Conservation (phyloP, 371 early-diverging fungal species). For the Mortierella sp. region DNA sequence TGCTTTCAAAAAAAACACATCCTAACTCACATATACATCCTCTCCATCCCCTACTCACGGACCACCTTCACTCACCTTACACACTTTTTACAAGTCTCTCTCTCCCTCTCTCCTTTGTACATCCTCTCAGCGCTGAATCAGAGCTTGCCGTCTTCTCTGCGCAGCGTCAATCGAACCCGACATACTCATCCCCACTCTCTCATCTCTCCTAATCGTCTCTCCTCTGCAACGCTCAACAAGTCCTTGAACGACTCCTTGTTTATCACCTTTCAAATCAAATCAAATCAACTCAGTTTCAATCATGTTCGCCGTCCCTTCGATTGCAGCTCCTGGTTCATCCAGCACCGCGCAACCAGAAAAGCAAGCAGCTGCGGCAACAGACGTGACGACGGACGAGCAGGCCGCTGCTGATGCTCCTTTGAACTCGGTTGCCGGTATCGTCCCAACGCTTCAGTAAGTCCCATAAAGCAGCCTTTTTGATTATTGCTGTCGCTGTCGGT, state of each 20-base stretch:
- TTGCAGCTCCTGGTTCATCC: slow-evolving; percentile 43
- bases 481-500: slow-evolving; percentile 5
- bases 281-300: slow-evolving; percentile 11
- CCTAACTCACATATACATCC: neutral
- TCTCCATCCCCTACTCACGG: neutral
- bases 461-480: neutral
- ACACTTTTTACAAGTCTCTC: neutral
- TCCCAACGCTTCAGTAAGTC: slow-evolving; percentile 89
- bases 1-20: slow-evolving; percentile 6
- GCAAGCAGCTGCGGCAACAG: slow-evolving; percentile 31
- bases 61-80: neutral
- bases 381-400: slow-evolving; percentile 50
- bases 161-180: neutral
- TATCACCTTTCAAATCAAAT: neutral
- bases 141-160: neutral
- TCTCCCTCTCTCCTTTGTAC: neutral
- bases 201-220: neutral
- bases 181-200: neutral
- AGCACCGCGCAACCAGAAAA: slow-evolving; percentile 32
- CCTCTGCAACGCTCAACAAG: neutral
- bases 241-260: neutral
- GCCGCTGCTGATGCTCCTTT: slow-evolving; percentile 63
- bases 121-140: neutral
- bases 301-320: slow-evolving; percentile 56
- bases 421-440: slow-evolving; percentile 79